These are phyloP conservation scores for Paramicrosporidium saccamoebae DNA, from an alignment of 371 early-diverging fungal genomes.

Conservation along the genomic window DNA sequence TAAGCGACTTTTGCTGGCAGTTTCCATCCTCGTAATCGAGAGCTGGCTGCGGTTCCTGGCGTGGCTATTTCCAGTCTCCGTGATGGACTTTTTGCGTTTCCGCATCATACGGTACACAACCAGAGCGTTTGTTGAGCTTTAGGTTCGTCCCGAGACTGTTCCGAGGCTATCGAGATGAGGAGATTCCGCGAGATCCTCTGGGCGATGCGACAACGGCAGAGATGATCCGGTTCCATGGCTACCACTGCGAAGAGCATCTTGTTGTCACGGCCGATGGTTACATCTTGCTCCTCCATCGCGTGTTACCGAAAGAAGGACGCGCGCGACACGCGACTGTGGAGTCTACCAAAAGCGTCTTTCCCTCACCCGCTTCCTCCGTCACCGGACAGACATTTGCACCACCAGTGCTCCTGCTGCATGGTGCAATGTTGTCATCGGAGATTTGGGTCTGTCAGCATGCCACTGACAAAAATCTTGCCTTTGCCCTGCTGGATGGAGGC, in stretches of 20 bases:
- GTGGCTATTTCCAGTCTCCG: conserved; percentile 4
- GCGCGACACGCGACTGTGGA: conserved; percentile 3
- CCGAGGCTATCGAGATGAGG: conserved; percentile 3
- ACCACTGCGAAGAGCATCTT: conserved; percentile 44
- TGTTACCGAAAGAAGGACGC: conserved; percentile 6
- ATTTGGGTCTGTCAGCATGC: conserved; percentile 55
- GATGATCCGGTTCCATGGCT: conserved; percentile 16
- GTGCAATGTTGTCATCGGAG: conserved; percentile 71
- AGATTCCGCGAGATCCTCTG: conserved; percentile 4
- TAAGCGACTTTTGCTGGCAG: conserved; percentile 7
- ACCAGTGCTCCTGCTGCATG: conserved; percentile 69
- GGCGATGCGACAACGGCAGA: conserved; percentile 7
- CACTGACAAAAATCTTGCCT: conserved; percentile 22
- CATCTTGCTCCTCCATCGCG: conserved; percentile 51
- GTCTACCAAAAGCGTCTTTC: neutral
- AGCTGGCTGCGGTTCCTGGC: conserved; percentile 6
- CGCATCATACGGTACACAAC: conserved; percentile 3
- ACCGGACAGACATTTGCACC: conserved; percentile 12
- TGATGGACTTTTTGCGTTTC: conserved; percentile 3
- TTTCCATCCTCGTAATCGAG: conserved; percentile 7
- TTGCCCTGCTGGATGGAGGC: conserved; percentile 31
- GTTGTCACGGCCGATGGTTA: conserved; percentile 60
- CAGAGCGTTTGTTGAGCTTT: too few species aligned
- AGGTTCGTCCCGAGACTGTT: conserved; percentile 4
- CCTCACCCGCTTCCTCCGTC: conserved; percentile 1